Evolutionary conservation across 2,329 filamentous ascomycete genomes (phyloP).

Genomic region (Kalmusia sp.): DNA sequence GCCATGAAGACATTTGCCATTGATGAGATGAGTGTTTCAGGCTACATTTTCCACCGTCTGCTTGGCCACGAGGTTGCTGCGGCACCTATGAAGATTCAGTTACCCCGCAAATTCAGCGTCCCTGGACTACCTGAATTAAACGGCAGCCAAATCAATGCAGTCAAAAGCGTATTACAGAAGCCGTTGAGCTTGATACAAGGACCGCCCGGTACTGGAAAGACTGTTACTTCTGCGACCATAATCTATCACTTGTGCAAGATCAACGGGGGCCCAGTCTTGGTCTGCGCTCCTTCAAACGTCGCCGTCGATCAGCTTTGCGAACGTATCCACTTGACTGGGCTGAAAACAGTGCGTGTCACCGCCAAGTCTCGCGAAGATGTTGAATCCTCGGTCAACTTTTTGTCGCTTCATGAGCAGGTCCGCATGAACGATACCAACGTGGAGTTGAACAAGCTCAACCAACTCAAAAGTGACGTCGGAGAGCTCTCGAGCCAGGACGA

Average conservation of each 20-base stretch:
- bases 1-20: constrained; percentile 99
- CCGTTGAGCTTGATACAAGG: constrained; percentile 96
- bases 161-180: constrained; percentile 92
- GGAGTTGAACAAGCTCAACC: constrained; percentile 88
- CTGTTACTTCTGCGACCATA: constrained; percentile 96
- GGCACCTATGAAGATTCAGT: constrained; percentile 91
- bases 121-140: constrained; percentile 95
- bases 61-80: constrained; percentile 94
- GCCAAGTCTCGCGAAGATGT: constrained; percentile 99
- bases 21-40: constrained; percentile 97
- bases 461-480: constrained; percentile 89
- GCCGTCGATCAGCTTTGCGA: constrained; percentile 98
- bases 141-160: constrained; percentile 92
- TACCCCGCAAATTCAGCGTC: constrained; percentile 96
- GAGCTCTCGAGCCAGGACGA: constrained; percentile 95
- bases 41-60: constrained; percentile 97
- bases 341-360: constrained; percentile 98
- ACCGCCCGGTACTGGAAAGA: constrained; percentile 96
- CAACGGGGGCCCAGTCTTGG: constrained; percentile 91
- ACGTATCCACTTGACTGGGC: constrained; percentile 89
- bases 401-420: constrained; percentile 95
- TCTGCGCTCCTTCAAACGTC: constrained; percentile 97
- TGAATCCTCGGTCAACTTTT: constrained; percentile 95
- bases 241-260: constrained; percentile 98
- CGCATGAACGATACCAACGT: constrained; percentile 96